Base-by-base conservation (phyloP, 176 grass and related monocot genomes). In the Olyra latifolia region DNA sequence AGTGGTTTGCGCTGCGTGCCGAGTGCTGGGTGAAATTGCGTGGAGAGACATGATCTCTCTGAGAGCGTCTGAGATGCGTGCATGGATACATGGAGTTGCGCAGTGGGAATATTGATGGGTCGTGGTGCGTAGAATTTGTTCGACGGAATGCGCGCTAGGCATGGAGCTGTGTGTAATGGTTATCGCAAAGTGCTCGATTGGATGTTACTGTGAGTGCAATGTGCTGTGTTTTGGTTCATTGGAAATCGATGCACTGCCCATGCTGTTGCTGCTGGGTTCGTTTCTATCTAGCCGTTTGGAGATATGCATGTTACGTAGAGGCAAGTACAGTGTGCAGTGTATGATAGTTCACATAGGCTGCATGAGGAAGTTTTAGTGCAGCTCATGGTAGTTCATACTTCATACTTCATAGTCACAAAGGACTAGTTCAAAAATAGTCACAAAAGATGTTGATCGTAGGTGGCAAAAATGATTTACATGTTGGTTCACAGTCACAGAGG, bases 151-250 rank as follows among this genome's bases (percentile, higher is more conserved):
- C 32, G 22, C 17, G 0, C 9, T 32, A 14, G 32, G 11, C 7
- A 10, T 44, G 62, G 23, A 24, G 41, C 28, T 67, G 48, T 16
- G 53, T 75, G 29, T 76, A 11, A 24, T 59, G 16, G 28, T n/a
- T 49, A 28, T 81, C 44, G 29, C 16, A 2, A 19, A 17, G 77
- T 59, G 47, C 52, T 69, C 15, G 48, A n/a, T 74, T 25, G 52
- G 62, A 47, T 69, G 71, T 59, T 20, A 2, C 47, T 8, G 44
- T 30, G 43, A 53, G n/a, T n/a, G n/a, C n/a, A 53, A 87, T 70
- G 38, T 62, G 23, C 14, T 66, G 40, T 48, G 62, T 73, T 43
- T 30, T 60, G 29, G 80, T 88, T 83, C 60, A 74, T 69, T 75
- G 30, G 12, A 56, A 74, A 88, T 35, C 32, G 86, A 50, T 78